phyloP scores from a whole-genome alignment of 1,284 basidiomycete genomes.

The Neonothopanus nambi region DNA sequence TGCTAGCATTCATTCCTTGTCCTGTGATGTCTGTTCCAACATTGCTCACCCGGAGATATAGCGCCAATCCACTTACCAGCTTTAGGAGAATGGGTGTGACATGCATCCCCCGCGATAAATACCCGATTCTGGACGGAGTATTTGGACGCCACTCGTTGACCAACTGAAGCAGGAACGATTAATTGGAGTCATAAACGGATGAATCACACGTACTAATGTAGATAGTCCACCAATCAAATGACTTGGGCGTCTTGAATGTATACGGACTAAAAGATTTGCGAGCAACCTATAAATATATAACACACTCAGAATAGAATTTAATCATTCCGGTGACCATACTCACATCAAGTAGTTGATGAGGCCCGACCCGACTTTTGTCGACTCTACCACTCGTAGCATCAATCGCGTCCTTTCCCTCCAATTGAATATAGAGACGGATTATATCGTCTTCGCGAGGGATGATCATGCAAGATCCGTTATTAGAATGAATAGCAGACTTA shows the following conservation, averaged over 20 bases:
- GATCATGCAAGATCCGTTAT: slow-evolving; percentile 66
- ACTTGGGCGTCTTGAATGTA: slow-evolving; percentile 53
- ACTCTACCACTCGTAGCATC: slow-evolving; percentile 54
- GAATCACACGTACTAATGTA: slow-evolving; percentile 71
- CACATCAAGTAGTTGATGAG: slow-evolving; percentile 63
- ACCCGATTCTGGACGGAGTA: slow-evolving; percentile 70
- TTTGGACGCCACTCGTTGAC: slow-evolving; percentile 73
- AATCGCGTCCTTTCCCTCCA: slow-evolving; percentile 52
- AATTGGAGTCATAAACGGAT: neutral
- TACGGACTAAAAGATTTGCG: slow-evolving; percentile 71
- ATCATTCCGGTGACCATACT: slow-evolving; percentile 6
- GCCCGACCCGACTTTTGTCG: slow-evolving; percentile 60
- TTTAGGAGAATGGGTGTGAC: slow-evolving; percentile 86
- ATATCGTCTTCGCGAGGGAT: slow-evolving; percentile 76
- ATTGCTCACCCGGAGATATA: neutral
- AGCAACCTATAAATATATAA: slow-evolving; percentile 46
- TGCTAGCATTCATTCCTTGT: slow-evolving; percentile 78
- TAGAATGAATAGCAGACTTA: slow-evolving; percentile 60
- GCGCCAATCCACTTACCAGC: slow-evolving; percentile 40
- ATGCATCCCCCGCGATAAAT: slow-evolving; percentile 82
- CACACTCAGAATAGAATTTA: neutral
- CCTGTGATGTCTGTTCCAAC: slow-evolving; percentile 30
- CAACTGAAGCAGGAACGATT: slow-evolving; percentile 38
- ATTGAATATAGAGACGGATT: slow-evolving; percentile 76
- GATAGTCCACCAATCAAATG: slow-evolving; percentile 80